Percentiles rank a stretch among this genome's conserved stretches.
These are phyloP conservation scores for Globisporangium yorkense DNA, from an alignment of 352 stramenopile genomes.

Conservation along the genomic window DNA sequence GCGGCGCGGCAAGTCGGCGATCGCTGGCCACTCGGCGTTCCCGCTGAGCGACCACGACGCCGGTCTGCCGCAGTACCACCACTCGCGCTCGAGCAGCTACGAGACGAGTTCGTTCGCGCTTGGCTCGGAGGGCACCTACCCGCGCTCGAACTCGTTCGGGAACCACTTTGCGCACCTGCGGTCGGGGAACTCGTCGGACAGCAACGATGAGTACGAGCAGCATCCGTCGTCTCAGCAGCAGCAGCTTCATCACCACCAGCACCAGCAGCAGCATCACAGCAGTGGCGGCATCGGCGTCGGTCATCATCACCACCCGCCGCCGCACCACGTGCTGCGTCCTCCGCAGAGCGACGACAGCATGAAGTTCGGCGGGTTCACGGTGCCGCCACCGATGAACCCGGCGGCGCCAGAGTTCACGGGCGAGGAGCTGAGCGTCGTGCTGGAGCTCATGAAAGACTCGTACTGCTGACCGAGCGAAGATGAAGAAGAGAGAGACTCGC, in stretches of 20 bases:
- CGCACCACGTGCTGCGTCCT: slow-evolving; percentile 56
- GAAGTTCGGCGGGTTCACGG: slow-evolving; percentile 45
- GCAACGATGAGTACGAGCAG: slow-evolving; percentile 30
- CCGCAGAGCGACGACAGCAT: slow-evolving; percentile 32
- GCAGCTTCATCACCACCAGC: background rate
- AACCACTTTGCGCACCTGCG: slow-evolving; percentile 28
- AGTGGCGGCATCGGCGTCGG: slow-evolving; percentile 20
- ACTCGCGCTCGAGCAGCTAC: slow-evolving; percentile 14
- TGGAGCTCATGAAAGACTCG: slow-evolving; percentile 80
- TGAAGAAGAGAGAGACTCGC: background rate
- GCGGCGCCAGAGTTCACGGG: slow-evolving; percentile 57
- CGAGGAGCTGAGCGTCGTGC: slow-evolving; percentile 68
- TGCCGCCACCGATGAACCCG: slow-evolving; percentile 28
- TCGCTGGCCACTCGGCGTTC: slow-evolving; percentile 15
- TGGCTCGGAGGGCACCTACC: slow-evolving; percentile 22
- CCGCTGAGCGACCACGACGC: slow-evolving; percentile 11
- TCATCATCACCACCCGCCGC: slow-evolving; percentile 14
- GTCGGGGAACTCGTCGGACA: slow-evolving; percentile 19
- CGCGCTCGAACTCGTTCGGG: slow-evolving; percentile 12
- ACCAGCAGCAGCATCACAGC: slow-evolving; percentile 44
- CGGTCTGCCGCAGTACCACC: slow-evolving; percentile 12
- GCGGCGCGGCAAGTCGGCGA: slow-evolving; percentile 15
- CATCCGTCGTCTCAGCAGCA: slow-evolving; percentile 16
- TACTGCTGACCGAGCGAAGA: slow-evolving; percentile 27
- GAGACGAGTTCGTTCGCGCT: slow-evolving; percentile 18